Percentiles rank a stretch among this genome's conserved stretches.
These are phyloP conservation scores for Coemansia sp. DNA, from an alignment of 192 early-diverging fungal species.

Conservation along the genomic window DNA sequence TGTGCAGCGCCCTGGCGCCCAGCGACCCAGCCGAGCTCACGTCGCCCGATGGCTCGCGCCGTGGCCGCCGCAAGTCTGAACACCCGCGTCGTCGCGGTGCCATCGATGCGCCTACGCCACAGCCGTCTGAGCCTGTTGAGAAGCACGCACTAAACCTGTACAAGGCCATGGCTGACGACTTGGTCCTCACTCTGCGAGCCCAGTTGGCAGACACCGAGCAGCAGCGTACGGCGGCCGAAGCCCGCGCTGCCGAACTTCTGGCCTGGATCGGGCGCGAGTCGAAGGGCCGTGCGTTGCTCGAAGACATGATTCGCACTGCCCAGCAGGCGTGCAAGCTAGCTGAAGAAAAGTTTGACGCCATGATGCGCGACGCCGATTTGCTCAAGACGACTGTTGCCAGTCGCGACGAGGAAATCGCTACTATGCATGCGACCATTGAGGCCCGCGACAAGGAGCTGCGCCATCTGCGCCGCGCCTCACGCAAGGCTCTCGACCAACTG, in stretches of 20 bases:
- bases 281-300: constrained; percentile 56
- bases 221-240: constrained; percentile 39
- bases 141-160: constrained; percentile 31
- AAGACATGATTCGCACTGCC: constrained; percentile 55
- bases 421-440: constrained; percentile 30
- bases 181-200: constrained; percentile 26
- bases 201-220: constrained; percentile 30
- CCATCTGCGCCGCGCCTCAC: constrained; percentile 51
- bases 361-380: constrained; percentile 27
- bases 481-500: constrained; percentile 54
- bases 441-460: constrained; percentile 55
- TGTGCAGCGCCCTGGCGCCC: constrained; percentile 32
- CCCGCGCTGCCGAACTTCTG: constrained; percentile 50
- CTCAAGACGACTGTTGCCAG: constrained; percentile 19
- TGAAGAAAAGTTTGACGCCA: constrained; percentile 37
- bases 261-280: constrained; percentile 57
- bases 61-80: constrained; percentile 47
- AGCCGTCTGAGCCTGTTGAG: constrained; percentile 13
- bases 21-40: constrained; percentile 5
- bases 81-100: constrained; percentile 38
- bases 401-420: constrained; percentile 30
- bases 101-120: constrained; percentile 23
- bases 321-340: constrained; percentile 57
- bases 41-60: constrained; percentile 20
- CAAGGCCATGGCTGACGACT: constrained; percentile 36